Conservation (phyloP, 768 basidiomycete species). For the Tephrocybe rancida region DNA sequence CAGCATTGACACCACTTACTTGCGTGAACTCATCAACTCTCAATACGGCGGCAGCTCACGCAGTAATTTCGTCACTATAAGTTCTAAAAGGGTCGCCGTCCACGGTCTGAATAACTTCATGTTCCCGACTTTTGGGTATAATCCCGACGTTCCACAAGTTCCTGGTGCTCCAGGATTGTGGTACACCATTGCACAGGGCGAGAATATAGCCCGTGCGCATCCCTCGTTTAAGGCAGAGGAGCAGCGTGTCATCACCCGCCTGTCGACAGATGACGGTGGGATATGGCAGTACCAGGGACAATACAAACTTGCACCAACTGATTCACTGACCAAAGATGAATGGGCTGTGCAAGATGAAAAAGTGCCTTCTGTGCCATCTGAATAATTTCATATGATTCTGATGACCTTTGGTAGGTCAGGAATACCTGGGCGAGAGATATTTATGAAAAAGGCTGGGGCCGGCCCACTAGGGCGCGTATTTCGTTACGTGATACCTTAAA, state of each 20-base stretch:
- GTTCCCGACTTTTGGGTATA: conserved; percentile 31
- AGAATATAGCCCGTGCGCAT: not conserved
- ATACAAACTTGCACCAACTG: conserved; percentile 6
- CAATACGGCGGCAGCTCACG: conserved; percentile 37
- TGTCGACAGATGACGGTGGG: not conserved
- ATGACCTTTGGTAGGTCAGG: not conserved
- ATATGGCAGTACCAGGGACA: conserved; percentile 21
- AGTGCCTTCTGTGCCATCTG: not conserved
- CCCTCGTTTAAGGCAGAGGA: conserved; percentile 1
- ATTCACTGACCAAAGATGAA: conserved; percentile 16
- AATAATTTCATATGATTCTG: not conserved
- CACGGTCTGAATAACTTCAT: conserved; percentile 36
- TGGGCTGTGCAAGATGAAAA: conserved; percentile 9
- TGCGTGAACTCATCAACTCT: conserved; percentile 29
- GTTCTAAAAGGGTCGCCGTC: conserved; percentile 12
- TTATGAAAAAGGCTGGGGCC: conserved; percentile 3
- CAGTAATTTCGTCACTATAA: conserved; percentile 26
- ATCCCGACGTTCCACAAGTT: conserved; percentile 36
- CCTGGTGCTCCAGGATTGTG: conserved; percentile 37
- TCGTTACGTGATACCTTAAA: conserved; percentile 2
- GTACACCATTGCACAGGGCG: conserved; percentile 17
- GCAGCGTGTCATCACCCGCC: conserved; percentile 3
- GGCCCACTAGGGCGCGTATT: conserved; percentile 13
- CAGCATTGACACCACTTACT: conserved; percentile 27
- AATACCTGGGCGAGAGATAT: conserved; percentile 9